Evolutionary conservation across 768 basidiomycete species (phyloP), one percentile per base, ranked within the genome.

Genomic region (Amanita polypyramis): DNA sequence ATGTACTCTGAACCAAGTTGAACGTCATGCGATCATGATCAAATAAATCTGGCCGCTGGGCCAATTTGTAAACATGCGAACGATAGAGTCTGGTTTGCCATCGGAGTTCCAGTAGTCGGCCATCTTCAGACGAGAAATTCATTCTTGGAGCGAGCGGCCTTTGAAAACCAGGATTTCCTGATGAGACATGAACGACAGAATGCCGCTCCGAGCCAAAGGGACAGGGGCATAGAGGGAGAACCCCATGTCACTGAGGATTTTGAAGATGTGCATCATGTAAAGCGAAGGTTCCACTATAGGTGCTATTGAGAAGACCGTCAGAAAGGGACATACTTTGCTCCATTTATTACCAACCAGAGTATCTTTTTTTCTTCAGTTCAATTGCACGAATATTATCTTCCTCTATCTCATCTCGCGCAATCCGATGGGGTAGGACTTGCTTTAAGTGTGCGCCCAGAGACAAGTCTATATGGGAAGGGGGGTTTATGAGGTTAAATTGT

Each of bases 121-220:
- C 6, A 27, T 7, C 7, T 17, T n/a, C n/a, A n/a, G n/a, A n/a
- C 27, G 15, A 12, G 12, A 19, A 47, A 30, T 4, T 43, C 38
- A 23, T 36, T 54, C 52, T 21, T 49, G 41, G 11, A 54, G 47
- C 3, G 44, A 30, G 49, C 57, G 57, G 43, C 79, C 69, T 54
- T 73, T 74, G 67, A 87, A 85, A 20, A 87, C 68, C 65, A 84
- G 76, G 12, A 84, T 55, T 59, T 86, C 84, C 55, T 70, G 75
- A 49, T 72, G 69, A 11, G 63, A 55, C 21, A 69, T 68, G 41
- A 72, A 58, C 11, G 71, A 66, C 43, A 75, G 53, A 41, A 72
- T 59, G 35, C 71, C 69, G 55, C 67, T 67, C 49, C 69, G 61
- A 34, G 62, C 77, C 56, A 89, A 70, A 0, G 79, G 75, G n/a